These are phyloP conservation scores for Chrysophaeum taylorii DNA, from an alignment of 352 stramenopile genomes.

Conservation along the genomic window DNA sequence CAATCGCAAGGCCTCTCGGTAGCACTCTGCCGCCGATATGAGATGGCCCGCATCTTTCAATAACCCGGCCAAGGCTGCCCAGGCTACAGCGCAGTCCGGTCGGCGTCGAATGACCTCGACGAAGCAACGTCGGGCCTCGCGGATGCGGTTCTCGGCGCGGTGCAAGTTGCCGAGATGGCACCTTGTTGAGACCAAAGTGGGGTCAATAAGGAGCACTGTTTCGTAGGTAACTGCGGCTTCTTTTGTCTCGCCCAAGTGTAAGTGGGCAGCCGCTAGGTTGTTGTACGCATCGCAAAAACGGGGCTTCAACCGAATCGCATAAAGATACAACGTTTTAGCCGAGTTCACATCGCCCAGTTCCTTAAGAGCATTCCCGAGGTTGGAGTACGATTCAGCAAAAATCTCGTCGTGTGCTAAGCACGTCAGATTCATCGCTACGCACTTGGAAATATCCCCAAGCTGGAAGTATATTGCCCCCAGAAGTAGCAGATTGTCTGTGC, in stretches of 20 bases:
- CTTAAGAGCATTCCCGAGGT: slow-evolving; percentile 83
- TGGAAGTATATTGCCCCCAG: slow-evolving; percentile 83
- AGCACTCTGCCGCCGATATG: too few species aligned
- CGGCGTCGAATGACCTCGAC: too few species aligned
- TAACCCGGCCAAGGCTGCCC: too few species aligned
- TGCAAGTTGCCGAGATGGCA: background rate
- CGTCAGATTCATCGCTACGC: too few species aligned
- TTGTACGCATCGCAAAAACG: slow-evolving; percentile 76
- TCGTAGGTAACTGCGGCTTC: slow-evolving; percentile 83
- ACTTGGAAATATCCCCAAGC: slow-evolving; percentile 73
- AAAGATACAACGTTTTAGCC: slow-evolving; percentile 71
- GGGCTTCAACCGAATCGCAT: slow-evolving; percentile 72
- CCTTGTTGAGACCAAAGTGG: too few species aligned
- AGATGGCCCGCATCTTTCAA: too few species aligned
- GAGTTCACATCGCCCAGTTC: slow-evolving; percentile 72
- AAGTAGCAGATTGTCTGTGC: slow-evolving; percentile 78
- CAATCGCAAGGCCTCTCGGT: too few species aligned
- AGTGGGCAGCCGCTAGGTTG: slow-evolving; percentile 73
- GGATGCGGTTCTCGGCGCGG: too few species aligned
- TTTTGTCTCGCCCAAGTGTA: slow-evolving; percentile 67
- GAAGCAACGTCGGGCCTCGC: too few species aligned
- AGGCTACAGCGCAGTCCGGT: too few species aligned
- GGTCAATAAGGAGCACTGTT: too few species aligned
- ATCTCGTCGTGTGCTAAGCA: too few species aligned
- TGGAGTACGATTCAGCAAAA: slow-evolving; percentile 80